Percentiles rank a stretch among this genome's conserved stretches.
Conservation (phyloP, 805 yeast genomes). For the Kregervanrija fluxuum region DNA sequence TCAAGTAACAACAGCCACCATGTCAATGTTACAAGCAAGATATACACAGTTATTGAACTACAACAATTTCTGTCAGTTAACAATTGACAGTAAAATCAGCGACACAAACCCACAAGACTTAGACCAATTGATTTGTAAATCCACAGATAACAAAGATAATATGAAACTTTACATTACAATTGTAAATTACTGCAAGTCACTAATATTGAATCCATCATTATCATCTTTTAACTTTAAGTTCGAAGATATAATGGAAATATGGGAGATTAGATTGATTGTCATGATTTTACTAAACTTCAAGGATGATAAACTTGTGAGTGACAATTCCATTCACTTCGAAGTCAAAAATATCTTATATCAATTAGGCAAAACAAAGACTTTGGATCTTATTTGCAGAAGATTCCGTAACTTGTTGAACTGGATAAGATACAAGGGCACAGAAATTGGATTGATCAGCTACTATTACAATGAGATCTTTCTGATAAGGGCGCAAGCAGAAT, state of each 20-base stretch:
- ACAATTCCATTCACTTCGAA: slow-evolving; percentile 23
- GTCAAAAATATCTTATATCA: slow-evolving; percentile 22
- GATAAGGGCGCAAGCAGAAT: too few relatives aligned
- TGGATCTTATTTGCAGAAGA: slow-evolving; percentile 10
- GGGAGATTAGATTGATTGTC: slow-evolving; percentile 27
- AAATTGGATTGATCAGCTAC: slow-evolving; percentile 34
- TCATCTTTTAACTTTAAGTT: slow-evolving; percentile 11
- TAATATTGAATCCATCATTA: slow-evolving; percentile 20
- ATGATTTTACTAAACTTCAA: slow-evolving; percentile 13
- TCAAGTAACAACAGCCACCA: neutral
- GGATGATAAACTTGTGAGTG: slow-evolving; percentile 20
- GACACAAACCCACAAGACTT: slow-evolving; percentile 5
- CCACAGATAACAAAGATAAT: too few relatives aligned
- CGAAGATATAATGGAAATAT: slow-evolving; percentile 36
- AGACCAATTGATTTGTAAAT: neutral
- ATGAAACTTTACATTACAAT: slow-evolving; percentile 12
- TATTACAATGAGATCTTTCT: slow-evolving; percentile 34
- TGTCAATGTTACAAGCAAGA: slow-evolving; percentile 3
- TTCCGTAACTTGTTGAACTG: slow-evolving; percentile 30
- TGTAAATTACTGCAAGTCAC: slow-evolving; percentile 22
- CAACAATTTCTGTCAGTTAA: slow-evolving; percentile 2
- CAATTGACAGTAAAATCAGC: slow-evolving; percentile 1
- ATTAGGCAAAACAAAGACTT: slow-evolving; percentile 4
- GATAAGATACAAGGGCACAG: slow-evolving; percentile 34
- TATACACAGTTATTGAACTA: slow-evolving; percentile 4